Evolutionary conservation across 257 asterid species (phyloP).

Genomic region (Primulina tabacum): DNA sequence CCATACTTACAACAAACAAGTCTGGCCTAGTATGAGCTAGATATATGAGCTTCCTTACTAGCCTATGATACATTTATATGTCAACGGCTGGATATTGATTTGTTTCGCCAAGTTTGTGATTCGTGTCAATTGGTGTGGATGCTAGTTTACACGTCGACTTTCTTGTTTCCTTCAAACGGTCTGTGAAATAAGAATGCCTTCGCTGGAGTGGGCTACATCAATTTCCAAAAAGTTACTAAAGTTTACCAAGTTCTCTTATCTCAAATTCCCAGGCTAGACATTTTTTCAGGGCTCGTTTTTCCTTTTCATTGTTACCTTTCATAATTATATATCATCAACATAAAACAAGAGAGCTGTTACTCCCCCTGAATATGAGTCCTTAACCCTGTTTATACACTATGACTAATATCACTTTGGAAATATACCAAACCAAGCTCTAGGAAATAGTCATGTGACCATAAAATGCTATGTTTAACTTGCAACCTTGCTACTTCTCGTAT

Average conservation of each 20-base stretch:
- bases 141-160: background rate
- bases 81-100: background rate
- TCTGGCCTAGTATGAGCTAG: background rate
- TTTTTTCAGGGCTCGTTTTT: background rate
- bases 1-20: background rate
- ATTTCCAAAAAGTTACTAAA: background rate
- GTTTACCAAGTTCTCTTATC: background rate
- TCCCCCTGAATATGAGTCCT: too few species aligned
- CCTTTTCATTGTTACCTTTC: background rate
- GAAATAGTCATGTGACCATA: too few species aligned
- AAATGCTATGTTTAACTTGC: too few species aligned
- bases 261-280: background rate
- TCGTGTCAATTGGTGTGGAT: background rate
- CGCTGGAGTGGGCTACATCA: background rate
- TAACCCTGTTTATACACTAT: too few species aligned
- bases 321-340: background rate
- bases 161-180: background rate
- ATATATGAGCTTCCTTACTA: background rate
- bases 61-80: background rate
- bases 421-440: too few species aligned
- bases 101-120: background rate
- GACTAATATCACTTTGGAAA: too few species aligned
- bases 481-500: too few species aligned
- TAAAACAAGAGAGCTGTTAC: background rate
- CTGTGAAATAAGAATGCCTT: background rate